Base-by-base conservation (phyloP, 208 protist species). In the Kentomonas sorsogonicus region DNA sequence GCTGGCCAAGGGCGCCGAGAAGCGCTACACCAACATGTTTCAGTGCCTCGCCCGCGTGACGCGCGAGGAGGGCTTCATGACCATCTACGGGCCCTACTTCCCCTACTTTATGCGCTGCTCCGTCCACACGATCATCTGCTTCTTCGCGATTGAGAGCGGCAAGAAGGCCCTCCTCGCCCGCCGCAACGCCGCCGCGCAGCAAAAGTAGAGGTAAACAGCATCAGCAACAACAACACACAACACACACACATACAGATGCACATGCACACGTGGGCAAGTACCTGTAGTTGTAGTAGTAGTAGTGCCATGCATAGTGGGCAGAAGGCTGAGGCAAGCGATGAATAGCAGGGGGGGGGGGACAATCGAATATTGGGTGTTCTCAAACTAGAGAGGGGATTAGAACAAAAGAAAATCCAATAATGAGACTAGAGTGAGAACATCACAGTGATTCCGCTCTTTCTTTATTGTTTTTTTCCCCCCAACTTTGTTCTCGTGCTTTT, bases 31-130 rank as follows among this genome's bases (percentile, higher is more conserved):
- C 36, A 85, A 77, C 65, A 74, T 82, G 53, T 30, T 89, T 22
- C 88, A 94, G 74, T 89, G 83, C 36, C 83, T 97, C 39, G 57
- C 57, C 38, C 76, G 75, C 18, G 79, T 94, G 50, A 66, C 68
- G 25, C 65, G 69, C 51, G 88, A 91, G 68, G 83, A 96, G 62
- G 88, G 90, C 38, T 58, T 84, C 20, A 31, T 79, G 57, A 69
- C 78, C 18, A 79, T 96, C 72, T 96, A 88, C 67, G 73, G 79
- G 45, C 77, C 89, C 25, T 97, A 85, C 69, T 15, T 88, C 29
- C 93, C 93, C 1, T 97, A 97, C 72, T 94, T 91, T 51, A 65
- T 68, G 52, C 79, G 89, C 41, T 96, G 88, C 63, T 79, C 83
- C 36, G 74, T 68, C 34, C 90, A 97, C 71, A 97, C 93, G 3